Evolutionary conservation across 1,284 basidiomycete genomes (phyloP).

Genomic region (Ustilago bromivora): DNA sequence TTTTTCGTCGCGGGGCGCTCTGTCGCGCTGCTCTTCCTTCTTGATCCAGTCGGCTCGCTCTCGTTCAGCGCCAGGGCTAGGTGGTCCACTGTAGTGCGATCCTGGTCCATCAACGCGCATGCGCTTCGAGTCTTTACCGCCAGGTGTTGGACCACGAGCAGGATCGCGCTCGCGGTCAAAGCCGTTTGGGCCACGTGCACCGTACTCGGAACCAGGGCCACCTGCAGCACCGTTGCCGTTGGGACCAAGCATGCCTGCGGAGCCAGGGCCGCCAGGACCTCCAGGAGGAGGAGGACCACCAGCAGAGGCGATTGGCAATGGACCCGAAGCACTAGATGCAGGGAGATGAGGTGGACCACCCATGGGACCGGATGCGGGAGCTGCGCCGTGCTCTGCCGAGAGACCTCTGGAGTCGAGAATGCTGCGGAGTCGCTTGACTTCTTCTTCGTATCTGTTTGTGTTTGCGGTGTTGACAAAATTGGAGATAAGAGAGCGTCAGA

Average conservation of each 20-base stretch:
- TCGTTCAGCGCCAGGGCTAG: slow-evolving; percentile 53
- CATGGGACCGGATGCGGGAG: slow-evolving; percentile 41
- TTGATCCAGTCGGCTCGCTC: slow-evolving; percentile 66
- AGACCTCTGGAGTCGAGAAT: slow-evolving; percentile 74
- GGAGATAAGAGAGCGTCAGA: neutral
- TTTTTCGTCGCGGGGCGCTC: slow-evolving; percentile 55
- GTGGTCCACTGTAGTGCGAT: slow-evolving; percentile 52
- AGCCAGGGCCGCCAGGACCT: slow-evolving; percentile 67
- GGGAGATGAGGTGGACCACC: slow-evolving; percentile 56
- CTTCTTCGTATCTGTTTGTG: slow-evolving; percentile 77
- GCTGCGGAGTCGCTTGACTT: slow-evolving; percentile 77
- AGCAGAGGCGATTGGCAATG: slow-evolving; percentile 70
- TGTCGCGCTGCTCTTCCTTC: slow-evolving; percentile 58
- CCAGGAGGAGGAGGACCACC: slow-evolving; percentile 71
- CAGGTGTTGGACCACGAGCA: slow-evolving; percentile 59
- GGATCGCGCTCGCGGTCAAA: slow-evolving; percentile 68
- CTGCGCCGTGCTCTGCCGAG: slow-evolving; percentile 51
- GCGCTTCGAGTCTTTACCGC: slow-evolving; percentile 62
- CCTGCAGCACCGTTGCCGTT: slow-evolving; percentile 40
- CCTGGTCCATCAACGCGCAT: slow-evolving; percentile 52
- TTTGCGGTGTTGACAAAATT: neutral
- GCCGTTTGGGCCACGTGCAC: slow-evolving; percentile 42
- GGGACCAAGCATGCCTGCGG: slow-evolving; percentile 57
- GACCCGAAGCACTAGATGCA: slow-evolving; percentile 47
- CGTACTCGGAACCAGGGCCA: slow-evolving; percentile 51